Evolutionary conservation across 345 rosid species (phyloP).

Genomic region (Gossypium raimondii): DNA sequence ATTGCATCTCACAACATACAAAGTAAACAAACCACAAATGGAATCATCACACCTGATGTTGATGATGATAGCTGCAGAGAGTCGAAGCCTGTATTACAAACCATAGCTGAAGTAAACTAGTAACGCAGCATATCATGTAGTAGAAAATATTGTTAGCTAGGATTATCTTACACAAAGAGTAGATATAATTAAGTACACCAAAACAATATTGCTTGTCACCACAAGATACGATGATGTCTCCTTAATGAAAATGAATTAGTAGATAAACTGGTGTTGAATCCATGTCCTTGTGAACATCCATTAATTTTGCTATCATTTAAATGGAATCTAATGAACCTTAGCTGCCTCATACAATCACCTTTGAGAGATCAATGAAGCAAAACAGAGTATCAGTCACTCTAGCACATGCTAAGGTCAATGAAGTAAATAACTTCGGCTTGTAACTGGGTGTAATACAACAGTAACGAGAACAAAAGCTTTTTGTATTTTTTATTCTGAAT

Average conservation of each 20-base stretch:
- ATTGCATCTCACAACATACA: conserved; percentile 41
- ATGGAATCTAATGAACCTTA: neutral
- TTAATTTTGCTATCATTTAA: neutral
- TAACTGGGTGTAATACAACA: too few relatives aligned
- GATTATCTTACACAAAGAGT: neutral
- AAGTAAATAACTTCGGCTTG: too few relatives aligned
- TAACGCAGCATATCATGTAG: conserved; percentile 9
- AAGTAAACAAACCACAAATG: conserved; percentile 30
- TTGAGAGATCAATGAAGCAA: too few relatives aligned
- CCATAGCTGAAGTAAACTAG: conserved; percentile 61
- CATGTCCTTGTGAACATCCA: neutral
- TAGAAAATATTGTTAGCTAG: neutral
- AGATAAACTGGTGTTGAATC: neutral
- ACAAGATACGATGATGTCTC: neutral
- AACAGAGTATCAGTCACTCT: too few relatives aligned
- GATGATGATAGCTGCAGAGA: conserved; percentile 18
- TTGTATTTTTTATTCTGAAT: neutral
- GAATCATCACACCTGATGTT: conserved; percentile 16
- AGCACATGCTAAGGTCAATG: too few relatives aligned
- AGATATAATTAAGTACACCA: neutral
- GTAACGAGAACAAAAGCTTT: neutral
- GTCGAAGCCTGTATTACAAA: conserved; percentile 57
- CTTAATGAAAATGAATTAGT: neutral
- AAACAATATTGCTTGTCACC: neutral
- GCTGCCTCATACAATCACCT: too few relatives aligned